Base-by-base conservation (phyloP, 2,329 filamentous ascomycete species). In the Penicillium sp. region DNA sequence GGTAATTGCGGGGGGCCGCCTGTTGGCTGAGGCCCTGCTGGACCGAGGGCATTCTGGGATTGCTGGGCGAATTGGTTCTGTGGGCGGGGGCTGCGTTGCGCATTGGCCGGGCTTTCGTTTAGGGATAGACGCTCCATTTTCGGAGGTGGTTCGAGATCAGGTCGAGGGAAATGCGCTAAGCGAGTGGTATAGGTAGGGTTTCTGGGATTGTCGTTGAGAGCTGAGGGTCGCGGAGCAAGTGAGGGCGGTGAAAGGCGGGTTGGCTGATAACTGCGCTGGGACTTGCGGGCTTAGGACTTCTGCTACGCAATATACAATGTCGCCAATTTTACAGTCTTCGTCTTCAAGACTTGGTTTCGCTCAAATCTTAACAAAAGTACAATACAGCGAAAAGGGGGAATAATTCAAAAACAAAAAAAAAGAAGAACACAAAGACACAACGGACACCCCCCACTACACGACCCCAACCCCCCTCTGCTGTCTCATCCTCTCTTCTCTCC, bases 1-100 rank as follows among this genome's bases (percentile, higher is more conserved):
- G 78, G 78, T 52, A 81, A 68, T 62, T 81, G 78, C 21, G 78
- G 77, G 14, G 75, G 73, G 3, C 76, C 77, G 43, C 74, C 71
- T 18, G 65, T 62, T 16, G 59, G 57, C 59, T 66, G 61, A 31
- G 68, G 62, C 16, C 55, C 58, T 22, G 60, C 56, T 27, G 63
- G 64, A 13, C 68, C 70, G 36, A 71, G 63, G 42, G 59, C 59
- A 59, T 71, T 67, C 16, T 40, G 38, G 14, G 13, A 8, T 47
- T 71, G 66, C 45, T 62, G 60, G 14, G 64, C 52, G 14, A 62
- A 64, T 45, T 66, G 64, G 46, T 67, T 69, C 14, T 67, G 67
- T 44, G 63, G 59, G 46, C 67, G 67, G 11, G 52, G 49, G 31
- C 54, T 56, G 29, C 65, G 64, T 43, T 67, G 66, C 44, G 64